phyloP scores from a whole-genome alignment of 2,329 filamentous ascomycete genomes.

The Gnomoniopsis sp. region DNA sequence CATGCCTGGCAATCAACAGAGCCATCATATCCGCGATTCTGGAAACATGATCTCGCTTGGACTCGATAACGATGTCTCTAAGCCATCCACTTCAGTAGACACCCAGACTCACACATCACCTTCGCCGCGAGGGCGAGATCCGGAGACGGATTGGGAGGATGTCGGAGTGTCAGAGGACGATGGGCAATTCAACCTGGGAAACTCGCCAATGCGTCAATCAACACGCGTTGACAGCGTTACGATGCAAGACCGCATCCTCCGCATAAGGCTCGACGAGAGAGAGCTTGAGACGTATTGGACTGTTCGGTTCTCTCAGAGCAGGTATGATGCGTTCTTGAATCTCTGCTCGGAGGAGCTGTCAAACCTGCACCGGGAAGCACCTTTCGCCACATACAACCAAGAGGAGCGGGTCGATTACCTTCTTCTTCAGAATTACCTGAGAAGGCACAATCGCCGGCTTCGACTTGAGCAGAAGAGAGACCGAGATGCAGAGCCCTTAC shows the following conservation, averaged over 20 bases:
- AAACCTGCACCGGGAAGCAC: conserved; percentile 26
- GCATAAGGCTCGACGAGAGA: conserved; percentile 40
- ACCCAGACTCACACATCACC: background rate
- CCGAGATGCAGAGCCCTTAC: conserved; percentile 34
- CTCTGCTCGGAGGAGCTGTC: conserved; percentile 31
- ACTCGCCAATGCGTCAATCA: background rate
- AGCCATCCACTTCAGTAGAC: background rate
- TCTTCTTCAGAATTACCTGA: conserved; percentile 45
- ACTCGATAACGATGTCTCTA: background rate
- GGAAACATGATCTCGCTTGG: background rate
- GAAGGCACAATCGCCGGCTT: conserved; percentile 33
- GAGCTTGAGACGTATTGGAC: conserved; percentile 49
- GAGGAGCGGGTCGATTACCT: conserved; percentile 47
- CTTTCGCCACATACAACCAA: conserved; percentile 35
- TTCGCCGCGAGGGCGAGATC: background rate
- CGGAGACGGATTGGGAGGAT: background rate
- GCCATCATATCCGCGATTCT: too few species aligned
- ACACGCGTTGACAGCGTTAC: conserved; percentile 25
- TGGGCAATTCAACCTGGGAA: background rate
- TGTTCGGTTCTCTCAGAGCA: conserved; percentile 39
- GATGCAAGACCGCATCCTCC: conserved; percentile 39
- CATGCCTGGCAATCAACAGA: too few species aligned
- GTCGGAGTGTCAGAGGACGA: conserved; percentile 1
- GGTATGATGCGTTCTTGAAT: conserved; percentile 28
- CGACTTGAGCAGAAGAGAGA: conserved; percentile 35